Base-by-base conservation (phyloP, 2,329 filamentous ascomycete genomes). In the Penicillium sp. region DNA sequence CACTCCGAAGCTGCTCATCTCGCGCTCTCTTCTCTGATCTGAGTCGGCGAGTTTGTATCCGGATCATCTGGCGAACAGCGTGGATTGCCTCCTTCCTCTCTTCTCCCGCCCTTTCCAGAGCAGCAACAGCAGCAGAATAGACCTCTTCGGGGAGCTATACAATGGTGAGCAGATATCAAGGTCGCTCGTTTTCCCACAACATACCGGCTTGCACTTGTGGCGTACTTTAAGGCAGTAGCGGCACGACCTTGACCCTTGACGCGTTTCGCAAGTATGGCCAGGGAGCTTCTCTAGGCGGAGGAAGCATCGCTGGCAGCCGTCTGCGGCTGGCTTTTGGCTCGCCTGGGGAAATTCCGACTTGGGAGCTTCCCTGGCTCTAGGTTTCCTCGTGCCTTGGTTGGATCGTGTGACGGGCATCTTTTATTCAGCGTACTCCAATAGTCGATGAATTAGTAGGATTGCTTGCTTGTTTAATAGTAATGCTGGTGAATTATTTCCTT, bases 291-390 rank as follows among this genome's bases (percentile, higher is more conserved):
- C 33, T 16, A 44, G 24, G 9, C 48, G 52, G 30, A 54, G 48
- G 10, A 54, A 48, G 30, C 52, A 54, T 20, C 52, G 44, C 24
- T 51, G 48, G 41, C 52, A 54, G 14, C n/a, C 13, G 4, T 42
- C 22, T 22, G 44, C 41, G 18, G 20, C 5, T 14, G 20, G 5
- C 2, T 13, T 5, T 11, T 40, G 9, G 10, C 5, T 5, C 11
- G 13, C 10, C 18, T 3, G 3, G 2, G 38, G 2, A 7, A 10
- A 2, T 24, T 35, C 33, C 18, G 20, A 14, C 11, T 40, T 24
- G 18, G 10, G 10, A 6, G 4, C 10, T 11, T 22, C 16, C 3
- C 9, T 20, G 4, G 20, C 18, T 25, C 14, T 20, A 9, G 5
- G 9, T 5, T 7, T 9, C 25, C 25, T 27, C 9, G 5, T 27